A percentile compares a stretch with the other conserved stretches of the same genome.
These are phyloP conservation scores for Aspergillus versicolor DNA, from an alignment of 2,329 filamentous ascomycete species.

Conservation along the genomic window DNA sequence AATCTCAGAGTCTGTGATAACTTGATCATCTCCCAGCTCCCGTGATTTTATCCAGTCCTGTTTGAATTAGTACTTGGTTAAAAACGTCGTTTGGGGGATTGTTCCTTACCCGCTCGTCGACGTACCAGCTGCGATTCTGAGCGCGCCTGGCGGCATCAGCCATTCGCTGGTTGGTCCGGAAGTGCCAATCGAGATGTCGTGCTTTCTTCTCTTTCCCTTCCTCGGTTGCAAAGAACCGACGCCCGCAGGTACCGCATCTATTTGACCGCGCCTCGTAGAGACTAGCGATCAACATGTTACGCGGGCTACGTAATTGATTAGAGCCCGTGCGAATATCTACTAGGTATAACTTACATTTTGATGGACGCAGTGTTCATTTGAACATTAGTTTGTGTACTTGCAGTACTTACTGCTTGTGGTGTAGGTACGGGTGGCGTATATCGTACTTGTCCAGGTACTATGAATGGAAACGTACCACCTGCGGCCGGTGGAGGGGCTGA, in stretches of 20 bases:
- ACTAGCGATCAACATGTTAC: conserved; percentile 68
- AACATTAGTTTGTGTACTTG: conserved; percentile 23
- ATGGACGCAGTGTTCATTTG: conserved; percentile 67
- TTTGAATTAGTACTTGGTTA: conserved; percentile 8
- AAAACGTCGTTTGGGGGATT: neutral
- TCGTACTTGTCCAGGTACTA: conserved; percentile 39
- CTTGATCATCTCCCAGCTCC: conserved; percentile 69
- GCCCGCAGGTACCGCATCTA: conserved; percentile 87
- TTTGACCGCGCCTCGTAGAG: conserved; percentile 82
- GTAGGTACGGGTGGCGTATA: conserved; percentile 36
- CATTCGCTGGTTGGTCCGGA: conserved; percentile 86
- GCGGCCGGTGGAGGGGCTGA: conserved; percentile 37
- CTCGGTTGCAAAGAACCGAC: conserved; percentile 75
- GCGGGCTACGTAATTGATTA: conserved; percentile 54
- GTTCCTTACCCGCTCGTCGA: conserved; percentile 73
- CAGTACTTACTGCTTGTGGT: conserved; percentile 31
- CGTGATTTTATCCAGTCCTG: conserved; percentile 88
- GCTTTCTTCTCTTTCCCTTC: conserved; percentile 83
- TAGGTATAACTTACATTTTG: conserved; percentile 61
- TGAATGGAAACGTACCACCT: conserved; percentile 39
- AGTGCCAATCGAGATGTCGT: conserved; percentile 97
- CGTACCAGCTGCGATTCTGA: conserved; percentile 91
- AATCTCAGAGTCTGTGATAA: conserved; percentile 43
- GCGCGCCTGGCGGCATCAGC: conserved; percentile 81
- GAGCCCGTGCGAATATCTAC: conserved; percentile 3